These are phyloP conservation scores for Bipolaris oryzae DNA, from an alignment of 2,329 filamentous ascomycete genomes.

Conservation along the genomic window DNA sequence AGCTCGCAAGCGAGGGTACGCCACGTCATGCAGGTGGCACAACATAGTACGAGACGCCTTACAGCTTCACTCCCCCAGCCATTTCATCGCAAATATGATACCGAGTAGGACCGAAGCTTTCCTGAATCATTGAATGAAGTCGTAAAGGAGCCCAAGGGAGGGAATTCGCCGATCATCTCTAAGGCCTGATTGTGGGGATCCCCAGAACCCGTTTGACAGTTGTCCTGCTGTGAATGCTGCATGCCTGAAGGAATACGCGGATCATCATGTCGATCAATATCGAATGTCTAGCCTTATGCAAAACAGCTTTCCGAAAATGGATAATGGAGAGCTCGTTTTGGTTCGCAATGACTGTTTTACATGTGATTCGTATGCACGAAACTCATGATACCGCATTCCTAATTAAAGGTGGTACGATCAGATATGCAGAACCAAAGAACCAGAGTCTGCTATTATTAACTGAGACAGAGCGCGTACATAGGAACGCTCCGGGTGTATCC, in stretches of 20 bases:
- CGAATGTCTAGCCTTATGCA: slow-evolving; percentile 7
- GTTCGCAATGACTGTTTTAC: background rate
- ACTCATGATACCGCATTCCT: slow-evolving; percentile 5
- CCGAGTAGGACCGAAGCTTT: background rate
- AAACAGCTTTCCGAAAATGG: slow-evolving; percentile 3
- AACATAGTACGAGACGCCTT: slow-evolving; percentile 6
- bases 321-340: background rate
- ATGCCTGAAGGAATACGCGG: slow-evolving; percentile 2
- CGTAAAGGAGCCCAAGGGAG: background rate
- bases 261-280: slow-evolving; percentile 18
- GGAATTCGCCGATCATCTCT: slow-evolving; percentile 4
- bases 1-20: slow-evolving; percentile 13
- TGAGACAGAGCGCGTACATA: background rate
- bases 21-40: slow-evolving; percentile 12
- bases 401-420: background rate
- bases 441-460: background rate
- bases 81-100: slow-evolving; percentile 4
- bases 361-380: slow-evolving; percentile 7
- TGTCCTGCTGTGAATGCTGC: slow-evolving; percentile 1
- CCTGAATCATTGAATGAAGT: background rate
- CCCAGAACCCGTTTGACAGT: slow-evolving; percentile 14
- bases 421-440: background rate
- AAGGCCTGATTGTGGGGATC: slow-evolving; percentile 1
- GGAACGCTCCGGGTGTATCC: background rate
- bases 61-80: slow-evolving; percentile 8